Evolutionary conservation across 768 basidiomycete genomes (phyloP).

Genomic region (Lactarius trivialis): DNA sequence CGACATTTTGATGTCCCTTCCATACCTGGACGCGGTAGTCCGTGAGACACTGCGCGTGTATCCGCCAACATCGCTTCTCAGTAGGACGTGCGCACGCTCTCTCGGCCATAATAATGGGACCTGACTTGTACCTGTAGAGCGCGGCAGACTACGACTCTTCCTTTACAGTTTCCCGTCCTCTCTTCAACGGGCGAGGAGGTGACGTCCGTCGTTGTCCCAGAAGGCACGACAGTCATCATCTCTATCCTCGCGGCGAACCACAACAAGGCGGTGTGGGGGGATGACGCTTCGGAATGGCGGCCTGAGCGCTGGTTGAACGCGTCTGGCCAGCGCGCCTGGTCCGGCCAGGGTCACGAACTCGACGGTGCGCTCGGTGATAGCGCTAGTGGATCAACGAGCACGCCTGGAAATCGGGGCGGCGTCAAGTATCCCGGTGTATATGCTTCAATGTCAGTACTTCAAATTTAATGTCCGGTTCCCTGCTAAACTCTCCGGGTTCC

Average conservation of each 20-base stretch:
- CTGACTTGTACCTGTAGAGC: conserved; percentile 23
- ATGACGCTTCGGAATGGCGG: conserved; percentile 27
- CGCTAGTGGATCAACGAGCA: background rate
- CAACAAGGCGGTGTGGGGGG: conserved; percentile 28
- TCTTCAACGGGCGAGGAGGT: background rate
- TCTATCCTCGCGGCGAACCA: conserved; percentile 30
- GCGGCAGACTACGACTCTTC: conserved; percentile 2
- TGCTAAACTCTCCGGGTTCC: background rate
- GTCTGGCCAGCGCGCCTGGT: background rate
- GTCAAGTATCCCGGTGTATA: conserved; percentile 25
- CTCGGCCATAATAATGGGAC: background rate
- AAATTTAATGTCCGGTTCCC: background rate
- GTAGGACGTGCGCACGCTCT: conserved; percentile 29
- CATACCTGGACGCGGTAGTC: conserved; percentile 41
- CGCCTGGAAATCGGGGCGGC: conserved; percentile 8
- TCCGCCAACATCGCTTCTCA: conserved; percentile 29
- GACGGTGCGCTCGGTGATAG: conserved; percentile 14
- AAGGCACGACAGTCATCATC: conserved; percentile 25
- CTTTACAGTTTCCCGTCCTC: background rate
- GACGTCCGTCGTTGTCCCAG: background rate
- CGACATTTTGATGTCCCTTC: conserved; percentile 37
- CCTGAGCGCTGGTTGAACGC: conserved; percentile 29
- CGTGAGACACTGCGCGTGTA: conserved; percentile 39
- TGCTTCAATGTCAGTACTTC: conserved; percentile 22
- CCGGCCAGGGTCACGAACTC: background rate